A percentile compares a stretch with the other conserved stretches of the same genome.
Evolutionary conservation across 148 eudicot genomes (phyloP).

Genomic region (Polygonum maritimum): DNA sequence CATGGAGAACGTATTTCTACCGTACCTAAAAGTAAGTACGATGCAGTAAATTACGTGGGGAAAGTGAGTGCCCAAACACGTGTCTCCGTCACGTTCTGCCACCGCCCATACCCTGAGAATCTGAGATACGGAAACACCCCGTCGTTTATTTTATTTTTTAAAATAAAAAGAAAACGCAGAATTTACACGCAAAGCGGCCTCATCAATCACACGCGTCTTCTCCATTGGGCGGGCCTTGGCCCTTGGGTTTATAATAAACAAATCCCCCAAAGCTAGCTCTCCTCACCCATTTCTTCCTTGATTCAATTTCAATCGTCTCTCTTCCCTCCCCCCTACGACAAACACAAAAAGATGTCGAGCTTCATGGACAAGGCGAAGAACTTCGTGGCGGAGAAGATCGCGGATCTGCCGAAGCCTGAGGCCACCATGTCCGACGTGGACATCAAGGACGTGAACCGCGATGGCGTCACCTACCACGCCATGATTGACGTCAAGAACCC

Average conservation of each 20-base stretch:
- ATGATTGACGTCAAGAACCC: constrained; percentile 52
- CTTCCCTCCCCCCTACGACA: background rate
- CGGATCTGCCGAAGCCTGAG: constrained; percentile 46
- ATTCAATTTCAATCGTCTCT: background rate
- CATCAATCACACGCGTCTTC: background rate
- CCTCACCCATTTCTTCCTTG: too few species aligned
- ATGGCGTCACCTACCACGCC: constrained; percentile 46
- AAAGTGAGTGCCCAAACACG: background rate
- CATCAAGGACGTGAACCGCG: constrained; percentile 31
- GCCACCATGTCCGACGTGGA: constrained; percentile 48
- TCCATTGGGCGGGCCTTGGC: background rate
- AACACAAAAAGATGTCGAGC: constrained; percentile 22
- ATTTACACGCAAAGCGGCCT: background rate
- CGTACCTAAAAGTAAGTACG: too few species aligned
- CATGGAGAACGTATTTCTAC: too few species aligned
- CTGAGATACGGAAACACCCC: background rate
- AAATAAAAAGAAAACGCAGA: background rate
- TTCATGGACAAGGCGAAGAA: constrained; percentile 48
- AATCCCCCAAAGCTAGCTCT: background rate
- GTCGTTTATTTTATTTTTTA: background rate
- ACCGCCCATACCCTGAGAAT: background rate
- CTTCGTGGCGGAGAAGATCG: constrained; percentile 43
- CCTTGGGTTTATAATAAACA: background rate
- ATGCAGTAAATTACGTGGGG: too few species aligned
- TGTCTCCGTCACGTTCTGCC: background rate